Evolutionary conservation across 2,329 filamentous ascomycete genomes (phyloP), one percentile per base, ranked within the genome.

Genomic region (Ceratocystis smalleyi): DNA sequence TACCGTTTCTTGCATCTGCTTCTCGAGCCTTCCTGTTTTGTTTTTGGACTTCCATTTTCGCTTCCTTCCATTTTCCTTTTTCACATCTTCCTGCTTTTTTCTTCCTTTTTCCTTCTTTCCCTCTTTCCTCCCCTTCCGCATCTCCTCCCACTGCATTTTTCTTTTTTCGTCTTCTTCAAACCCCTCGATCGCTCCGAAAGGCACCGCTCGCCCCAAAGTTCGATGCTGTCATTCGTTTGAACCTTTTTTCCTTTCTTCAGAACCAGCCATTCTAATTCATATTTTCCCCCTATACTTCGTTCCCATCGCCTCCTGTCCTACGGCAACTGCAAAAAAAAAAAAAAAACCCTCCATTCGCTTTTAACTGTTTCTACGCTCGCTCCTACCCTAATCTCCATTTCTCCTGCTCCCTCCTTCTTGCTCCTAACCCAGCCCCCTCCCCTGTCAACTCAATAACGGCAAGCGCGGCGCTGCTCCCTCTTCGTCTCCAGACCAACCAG

Each of bases 191-290:
- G 43, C 5, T 54, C 57, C n/a, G 24, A 22, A 51, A 12, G 35
- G 59, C 62, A 32, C 45, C 40, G 27, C 19, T 22, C 35, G 35
- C 35, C 35, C 10, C 35, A 15, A 40, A 62, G 59, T 43, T 64
- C 24, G 51, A 49, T 57, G 62, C 35, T 15, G 65, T 66, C 65
- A 64, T 40, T 66, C 65, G 65, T 64, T 64, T 62, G 64, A 65
- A 35, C n/a, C 22, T 47, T 19, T 24, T 54, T 40, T 35, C 30
- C 24, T 15, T 51, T 43, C 19, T 55, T 49, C 17, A 5, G 1
- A n/a, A 22, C 45, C 45, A 22, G 54, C 57, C n/a, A 10, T 54
- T 61, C 35, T 30, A 49, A 55, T 59, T 65, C 4, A 35, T 43
- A 15, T 57, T 59, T 61, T 51, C 61, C 59, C 5, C 43, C 43